A percentile compares a stretch with the other conserved stretches of the same genome.
These are phyloP conservation scores for Colletotrichum noveboracense DNA, from an alignment of 2,329 filamentous ascomycete species.

Conservation along the genomic window DNA sequence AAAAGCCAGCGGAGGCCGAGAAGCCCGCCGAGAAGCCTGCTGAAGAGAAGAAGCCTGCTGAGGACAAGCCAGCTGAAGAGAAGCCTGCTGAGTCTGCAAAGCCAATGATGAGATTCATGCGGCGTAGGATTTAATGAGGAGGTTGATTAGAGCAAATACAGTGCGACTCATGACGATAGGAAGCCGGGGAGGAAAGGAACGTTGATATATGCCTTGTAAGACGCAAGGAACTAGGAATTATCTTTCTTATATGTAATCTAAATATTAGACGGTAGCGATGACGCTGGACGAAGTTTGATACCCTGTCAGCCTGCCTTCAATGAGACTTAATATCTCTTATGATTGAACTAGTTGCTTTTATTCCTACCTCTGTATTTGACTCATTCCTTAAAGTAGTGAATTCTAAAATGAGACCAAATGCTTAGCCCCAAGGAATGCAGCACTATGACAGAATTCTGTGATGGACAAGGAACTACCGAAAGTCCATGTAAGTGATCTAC, in stretches of 20 bases:
- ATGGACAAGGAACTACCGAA: too few species aligned
- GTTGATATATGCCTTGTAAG: not conserved
- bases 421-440: too few species aligned
- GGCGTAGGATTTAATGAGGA: not conserved
- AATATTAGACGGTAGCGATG: conserved; percentile 16
- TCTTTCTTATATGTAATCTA: conserved; percentile 19
- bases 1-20: not conserved
- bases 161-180: not conserved
- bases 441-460: too few species aligned
- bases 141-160: accelerated
- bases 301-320: conserved; percentile 15
- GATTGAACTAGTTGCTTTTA: not conserved
- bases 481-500: too few species aligned
- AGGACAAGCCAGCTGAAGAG: not conserved
- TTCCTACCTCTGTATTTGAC: too few species aligned
- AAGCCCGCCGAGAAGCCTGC: not conserved
- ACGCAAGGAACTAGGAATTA: not conserved
- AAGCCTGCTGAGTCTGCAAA: not conserved
- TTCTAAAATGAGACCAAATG: too few species aligned
- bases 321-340: conserved; percentile 3
- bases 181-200: not conserved
- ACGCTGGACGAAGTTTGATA: conserved; percentile 20
- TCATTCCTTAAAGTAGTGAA: too few species aligned
- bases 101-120: conserved; percentile 13
- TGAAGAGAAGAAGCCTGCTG: not conserved